Evolutionary conservation across 2,329 filamentous ascomycete genomes (phyloP).

Genomic region (Aspergillus chevalieri): DNA sequence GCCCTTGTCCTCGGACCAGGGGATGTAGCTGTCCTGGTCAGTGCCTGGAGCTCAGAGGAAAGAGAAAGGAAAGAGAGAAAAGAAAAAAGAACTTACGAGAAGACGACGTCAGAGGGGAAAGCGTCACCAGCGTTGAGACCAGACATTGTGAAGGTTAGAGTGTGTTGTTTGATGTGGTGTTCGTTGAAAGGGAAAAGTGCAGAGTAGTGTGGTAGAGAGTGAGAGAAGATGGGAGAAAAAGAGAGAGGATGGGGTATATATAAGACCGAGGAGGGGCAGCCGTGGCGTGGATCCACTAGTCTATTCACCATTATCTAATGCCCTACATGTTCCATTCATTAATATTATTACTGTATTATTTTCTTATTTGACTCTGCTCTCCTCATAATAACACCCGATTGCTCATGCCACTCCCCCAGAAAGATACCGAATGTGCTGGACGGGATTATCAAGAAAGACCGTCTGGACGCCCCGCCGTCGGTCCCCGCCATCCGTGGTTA

Average conservation of each 20-base stretch:
- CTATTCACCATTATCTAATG: neutral
- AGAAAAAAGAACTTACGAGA: slow-evolving; percentile 51
- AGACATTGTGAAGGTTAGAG: slow-evolving; percentile 44
- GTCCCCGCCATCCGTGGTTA: slow-evolving; percentile 7
- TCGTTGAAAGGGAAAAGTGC: slow-evolving; percentile 5
- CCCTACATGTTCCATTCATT: neutral
- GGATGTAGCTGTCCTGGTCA: slow-evolving; percentile 57
- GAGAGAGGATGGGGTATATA: slow-evolving; percentile 12
- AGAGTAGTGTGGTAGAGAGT: slow-evolving; percentile 1
- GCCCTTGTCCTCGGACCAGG: slow-evolving; percentile 63
- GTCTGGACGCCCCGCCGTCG: slow-evolving; percentile 20
- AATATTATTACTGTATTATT: neutral
- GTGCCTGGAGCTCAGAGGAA: neutral
- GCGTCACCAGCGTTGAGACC: slow-evolving; percentile 72
- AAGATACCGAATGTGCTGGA: slow-evolving; percentile 33
- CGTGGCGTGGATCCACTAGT: neutral
- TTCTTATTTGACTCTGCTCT: neutral
- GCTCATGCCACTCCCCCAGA: slow-evolving; percentile 13
- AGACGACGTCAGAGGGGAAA: slow-evolving; percentile 75
- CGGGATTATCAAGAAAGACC: slow-evolving; percentile 31
- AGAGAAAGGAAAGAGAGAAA: slow-evolving; percentile 1
- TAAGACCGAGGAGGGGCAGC: slow-evolving; percentile 1
- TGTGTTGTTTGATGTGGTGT: slow-evolving; percentile 1
- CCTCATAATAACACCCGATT: neutral
- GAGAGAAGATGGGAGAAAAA: slow-evolving; percentile 2